Evolutionary conservation across 2,329 filamentous ascomycete genomes (phyloP).

Genomic region (Tolypocladium ovalisporum): DNA sequence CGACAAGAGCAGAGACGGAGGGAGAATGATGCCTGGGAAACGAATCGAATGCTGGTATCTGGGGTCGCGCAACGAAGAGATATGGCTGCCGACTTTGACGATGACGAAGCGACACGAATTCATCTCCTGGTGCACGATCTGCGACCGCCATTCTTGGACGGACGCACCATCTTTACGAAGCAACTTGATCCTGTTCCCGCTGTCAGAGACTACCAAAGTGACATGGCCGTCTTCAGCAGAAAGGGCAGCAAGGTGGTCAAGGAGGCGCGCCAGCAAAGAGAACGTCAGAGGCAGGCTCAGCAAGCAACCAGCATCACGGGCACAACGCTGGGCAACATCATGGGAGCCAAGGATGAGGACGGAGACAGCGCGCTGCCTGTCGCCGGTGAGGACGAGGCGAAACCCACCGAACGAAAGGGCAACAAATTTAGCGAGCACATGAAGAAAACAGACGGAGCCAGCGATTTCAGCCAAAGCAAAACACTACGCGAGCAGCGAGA

Average conservation of each 20-base stretch:
- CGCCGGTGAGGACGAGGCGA: slow-evolving; percentile 57
- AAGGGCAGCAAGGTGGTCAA: slow-evolving; percentile 91
- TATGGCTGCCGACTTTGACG: slow-evolving; percentile 73
- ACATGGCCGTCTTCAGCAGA: slow-evolving; percentile 96
- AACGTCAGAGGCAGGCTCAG: slow-evolving; percentile 87
- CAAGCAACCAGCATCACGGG: slow-evolving; percentile 89
- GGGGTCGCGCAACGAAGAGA: slow-evolving; percentile 87
- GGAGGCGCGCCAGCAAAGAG: slow-evolving; percentile 82
- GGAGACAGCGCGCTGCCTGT: slow-evolving; percentile 80
- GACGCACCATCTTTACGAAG: slow-evolving; percentile 92
- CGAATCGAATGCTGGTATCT: slow-evolving; percentile 94
- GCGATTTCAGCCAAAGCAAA: slow-evolving; percentile 88
- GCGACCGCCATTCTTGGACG: slow-evolving; percentile 88
- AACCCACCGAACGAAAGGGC: slow-evolving; percentile 34
- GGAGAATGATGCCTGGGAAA: slow-evolving; percentile 97
- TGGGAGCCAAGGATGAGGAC: slow-evolving; percentile 89
- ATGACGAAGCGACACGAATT: slow-evolving; percentile 80
- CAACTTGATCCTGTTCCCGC: slow-evolving; percentile 92
- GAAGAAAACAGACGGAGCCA: slow-evolving; percentile 77
- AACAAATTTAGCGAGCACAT: slow-evolving; percentile 85
- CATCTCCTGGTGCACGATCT: slow-evolving; percentile 91
- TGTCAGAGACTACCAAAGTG: slow-evolving; percentile 85
- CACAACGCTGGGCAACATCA: slow-evolving; percentile 84
- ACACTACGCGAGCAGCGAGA: slow-evolving; percentile 83
- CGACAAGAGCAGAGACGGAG: slow-evolving; percentile 77